Conservation (phyloP, 768 basidiomycete genomes). For the Daedaleopsis nitida region DNA sequence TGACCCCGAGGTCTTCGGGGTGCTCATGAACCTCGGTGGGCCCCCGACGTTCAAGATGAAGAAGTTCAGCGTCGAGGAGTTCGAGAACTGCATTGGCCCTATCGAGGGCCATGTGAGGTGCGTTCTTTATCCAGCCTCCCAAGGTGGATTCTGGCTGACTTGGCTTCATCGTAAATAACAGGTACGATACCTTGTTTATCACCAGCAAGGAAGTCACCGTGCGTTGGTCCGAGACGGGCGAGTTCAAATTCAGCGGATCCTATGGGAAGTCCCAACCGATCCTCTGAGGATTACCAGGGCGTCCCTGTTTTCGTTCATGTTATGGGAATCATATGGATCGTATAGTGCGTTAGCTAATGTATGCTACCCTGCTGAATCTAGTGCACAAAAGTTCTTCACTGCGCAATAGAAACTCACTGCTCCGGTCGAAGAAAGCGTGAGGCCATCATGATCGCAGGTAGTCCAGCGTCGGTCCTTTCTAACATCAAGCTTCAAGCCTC, state of each 20-base stretch:
- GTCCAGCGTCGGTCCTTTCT: too few species aligned
- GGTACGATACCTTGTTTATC: constrained; percentile 42
- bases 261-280: constrained; percentile 36
- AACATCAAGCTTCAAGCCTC: too few species aligned
- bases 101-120: constrained; percentile 42
- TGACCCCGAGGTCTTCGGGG: constrained; percentile 50
- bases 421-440: too few species aligned
- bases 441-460: too few species aligned
- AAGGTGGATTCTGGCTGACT: neutral
- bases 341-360: neutral
- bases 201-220: constrained; percentile 46
- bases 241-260: constrained; percentile 58
- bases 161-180: constrained; percentile 16
- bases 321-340: neutral
- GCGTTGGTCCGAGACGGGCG: constrained; percentile 49
- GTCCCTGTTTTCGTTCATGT: neutral
- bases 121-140: constrained; percentile 5
- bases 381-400: neutral
- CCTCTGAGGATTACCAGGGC: neutral
- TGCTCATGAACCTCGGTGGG: constrained; percentile 42
- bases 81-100: constrained; percentile 22
- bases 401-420: too few species aligned
- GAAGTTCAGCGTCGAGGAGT: constrained; percentile 34
- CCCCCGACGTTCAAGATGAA: constrained; percentile 54
- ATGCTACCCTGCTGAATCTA: neutral